Conservation (phyloP, 495 filamentous ascomycete genomes). For the Thozetella sp. region DNA sequence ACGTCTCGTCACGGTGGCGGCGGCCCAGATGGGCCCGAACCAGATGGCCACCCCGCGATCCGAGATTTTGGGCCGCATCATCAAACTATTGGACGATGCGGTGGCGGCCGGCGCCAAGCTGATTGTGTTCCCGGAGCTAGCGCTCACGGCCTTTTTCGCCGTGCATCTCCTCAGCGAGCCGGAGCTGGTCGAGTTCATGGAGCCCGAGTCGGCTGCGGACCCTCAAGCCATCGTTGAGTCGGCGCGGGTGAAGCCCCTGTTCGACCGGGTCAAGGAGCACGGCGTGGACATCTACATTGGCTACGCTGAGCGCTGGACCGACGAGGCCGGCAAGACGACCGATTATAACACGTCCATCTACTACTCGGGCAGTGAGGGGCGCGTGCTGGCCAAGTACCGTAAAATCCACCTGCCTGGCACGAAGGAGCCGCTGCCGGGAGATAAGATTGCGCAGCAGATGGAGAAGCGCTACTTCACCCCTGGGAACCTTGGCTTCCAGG, state of each 20-base stretch:
- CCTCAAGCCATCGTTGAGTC: conserved; percentile 31
- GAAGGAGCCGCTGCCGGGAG: conserved; percentile 42
- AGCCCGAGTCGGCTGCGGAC: conserved; percentile 24
- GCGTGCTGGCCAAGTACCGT: conserved; percentile 47
- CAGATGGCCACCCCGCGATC: conserved; percentile 30
- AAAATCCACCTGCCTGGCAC: conserved; percentile 53
- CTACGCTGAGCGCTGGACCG: conserved; percentile 40
- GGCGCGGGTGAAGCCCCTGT: conserved; percentile 40
- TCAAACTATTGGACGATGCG: conserved; percentile 22
- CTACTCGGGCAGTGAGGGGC: conserved; percentile 37
- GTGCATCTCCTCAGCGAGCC: conserved; percentile 37
- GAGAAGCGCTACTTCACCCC: conserved; percentile 54
- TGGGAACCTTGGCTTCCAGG: conserved; percentile 48
- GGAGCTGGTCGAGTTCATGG: conserved; percentile 45
- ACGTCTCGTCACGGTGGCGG: conserved; percentile 36
- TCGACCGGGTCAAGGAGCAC: conserved; percentile 38
- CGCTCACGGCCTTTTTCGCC: conserved; percentile 53
- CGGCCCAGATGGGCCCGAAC: conserved; percentile 44
- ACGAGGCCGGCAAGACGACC: conserved; percentile 12
- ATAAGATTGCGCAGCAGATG: conserved; percentile 45
- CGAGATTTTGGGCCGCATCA: conserved; percentile 2
- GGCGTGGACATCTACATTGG: conserved; percentile 47
- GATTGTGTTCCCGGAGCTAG: conserved; percentile 48
- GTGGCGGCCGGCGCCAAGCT: conserved; percentile 41
- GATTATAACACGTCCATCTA: conserved; percentile 48